Evolutionary conservation across 2,329 filamentous ascomycete species (phyloP), one percentile per base, ranked within the genome.

Genomic region (Ceratocystiopsis sp.): DNA sequence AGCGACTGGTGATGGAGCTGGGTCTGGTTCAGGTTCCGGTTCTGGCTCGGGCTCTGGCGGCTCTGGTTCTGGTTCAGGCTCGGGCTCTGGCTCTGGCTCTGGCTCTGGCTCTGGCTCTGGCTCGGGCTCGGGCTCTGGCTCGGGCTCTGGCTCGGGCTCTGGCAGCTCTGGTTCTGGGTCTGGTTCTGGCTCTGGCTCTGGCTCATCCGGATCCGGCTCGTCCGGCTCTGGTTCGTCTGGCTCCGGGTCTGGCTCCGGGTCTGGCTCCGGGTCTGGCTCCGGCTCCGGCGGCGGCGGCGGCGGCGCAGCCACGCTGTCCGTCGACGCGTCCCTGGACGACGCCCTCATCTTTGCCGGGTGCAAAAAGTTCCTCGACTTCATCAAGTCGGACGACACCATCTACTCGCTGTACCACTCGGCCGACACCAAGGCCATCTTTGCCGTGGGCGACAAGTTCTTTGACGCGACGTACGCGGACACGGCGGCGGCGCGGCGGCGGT

Each of bases 261-360:
- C 42, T n/a, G 18, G 18, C 12, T 36, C 37, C 17, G 34, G 19
- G 4, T 40, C 37, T 13, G 32, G 42, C 14, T 43, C 42, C 35
- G 38, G 18, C 19, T 13, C 34, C 32, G 2, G 32, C 12, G 32
- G 35, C 36, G 32, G 32, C 35, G 35, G 35, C 2, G 29, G 38
- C 6, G 40, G 40, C 11, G 36, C 42, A 1, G 37, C 46, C 2
- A 47, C 46, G 2, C 43, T 47, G 7, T 38, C 46, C 4, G 37
- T 38, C 2, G 33, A 35, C 2, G 46, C 46, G 2, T 48, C 46
- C 15, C 17, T 48, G 11, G 43, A 45, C 7, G 46, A 48, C 18
- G 46, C 46, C 3, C 46, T 48, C 29, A 45, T 42, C 15, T 48
- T 48, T 38, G 46, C 46, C 3, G 43, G 46, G 36, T 48, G 46